Conservation (phyloP, 345 rosid genomes). For the Raphanus sativus region DNA sequence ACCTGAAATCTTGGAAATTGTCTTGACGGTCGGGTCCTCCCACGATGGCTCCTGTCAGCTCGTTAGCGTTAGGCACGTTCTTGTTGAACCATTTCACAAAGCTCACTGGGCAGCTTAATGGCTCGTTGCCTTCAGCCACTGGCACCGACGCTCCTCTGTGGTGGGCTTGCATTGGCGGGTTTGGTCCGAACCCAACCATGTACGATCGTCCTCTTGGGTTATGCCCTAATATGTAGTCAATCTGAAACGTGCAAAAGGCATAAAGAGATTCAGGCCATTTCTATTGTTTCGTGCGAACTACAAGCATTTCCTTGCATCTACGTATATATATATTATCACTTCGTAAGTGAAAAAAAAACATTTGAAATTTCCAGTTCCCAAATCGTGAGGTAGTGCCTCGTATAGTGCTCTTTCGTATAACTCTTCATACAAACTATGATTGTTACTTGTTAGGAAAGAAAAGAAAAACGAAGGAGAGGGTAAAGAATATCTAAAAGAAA, state of each 20-base stretch:
- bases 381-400: not conserved
- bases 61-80: conserved; percentile 63
- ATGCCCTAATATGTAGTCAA: conserved; percentile 73
- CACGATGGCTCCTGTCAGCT: conserved; percentile 80
- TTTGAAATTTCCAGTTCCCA: not conserved
- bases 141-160: conserved; percentile 87
- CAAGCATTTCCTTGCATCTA: not conserved
- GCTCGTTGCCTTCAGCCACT: not conserved
- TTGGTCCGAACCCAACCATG: conserved; percentile 86
- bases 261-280: not conserved
- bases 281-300: not conserved
- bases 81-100: conserved; percentile 54
- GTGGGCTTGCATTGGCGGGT: conserved; percentile 81
- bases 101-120: conserved; percentile 60
- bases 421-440: not conserved
- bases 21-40: conserved; percentile 89
- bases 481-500: not conserved
- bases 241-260: conserved; percentile 42
- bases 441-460: not conserved
- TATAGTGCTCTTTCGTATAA: not conserved
- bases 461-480: not conserved
- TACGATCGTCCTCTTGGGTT: conserved; percentile 80
- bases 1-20: conserved; percentile 60
- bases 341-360: not conserved
- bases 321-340: not conserved